phyloP scores from a whole-genome alignment of 1,139 yeast genomes.

The Yamadazyma spencermartinsiae region DNA sequence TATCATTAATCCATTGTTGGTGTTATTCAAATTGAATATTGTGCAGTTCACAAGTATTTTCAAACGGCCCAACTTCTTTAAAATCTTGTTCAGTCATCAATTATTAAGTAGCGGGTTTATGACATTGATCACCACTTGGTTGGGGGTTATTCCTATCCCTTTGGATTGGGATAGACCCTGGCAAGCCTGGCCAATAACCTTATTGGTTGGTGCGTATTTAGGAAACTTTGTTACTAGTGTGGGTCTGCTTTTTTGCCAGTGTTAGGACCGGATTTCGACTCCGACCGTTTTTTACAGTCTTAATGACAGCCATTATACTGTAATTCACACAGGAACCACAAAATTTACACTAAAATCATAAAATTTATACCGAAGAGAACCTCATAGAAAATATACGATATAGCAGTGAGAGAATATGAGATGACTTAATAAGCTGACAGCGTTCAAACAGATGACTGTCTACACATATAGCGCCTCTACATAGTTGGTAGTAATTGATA shows the following conservation, averaged over 20 bases:
- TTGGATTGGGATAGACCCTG: slow-evolving; percentile 97
- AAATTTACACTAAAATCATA: too few species aligned
- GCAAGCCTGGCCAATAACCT: slow-evolving; percentile 97
- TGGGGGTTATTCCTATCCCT: slow-evolving; percentile 92
- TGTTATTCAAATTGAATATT: slow-evolving; percentile 58
- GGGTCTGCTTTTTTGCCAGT: slow-evolving; percentile 53
- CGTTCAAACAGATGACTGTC: too few species aligned
- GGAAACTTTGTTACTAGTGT: slow-evolving; percentile 66
- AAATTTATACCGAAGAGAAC: too few species aligned
- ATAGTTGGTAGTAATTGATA: too few species aligned
- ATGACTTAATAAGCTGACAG: too few species aligned
- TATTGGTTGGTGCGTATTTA: slow-evolving; percentile 73
- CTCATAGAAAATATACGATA: too few species aligned
- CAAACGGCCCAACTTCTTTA: slow-evolving; percentile 23
- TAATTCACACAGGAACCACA: too few species aligned
- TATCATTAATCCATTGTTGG: slow-evolving; percentile 62
- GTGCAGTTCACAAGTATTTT: slow-evolving; percentile 27
- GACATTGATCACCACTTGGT: slow-evolving; percentile 78
- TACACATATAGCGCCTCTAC: too few species aligned
- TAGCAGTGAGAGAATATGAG: too few species aligned
- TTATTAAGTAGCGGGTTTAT: slow-evolving; percentile 45
- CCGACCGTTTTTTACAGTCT: not conserved
- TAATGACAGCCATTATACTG: not conserved
- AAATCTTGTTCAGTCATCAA: slow-evolving; percentile 32
- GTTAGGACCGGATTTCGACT: slow-evolving; percentile 14